These are phyloP conservation scores for Colletotrichum limetticola DNA, from an alignment of 2,329 filamentous ascomycete species.

Conservation along the genomic window DNA sequence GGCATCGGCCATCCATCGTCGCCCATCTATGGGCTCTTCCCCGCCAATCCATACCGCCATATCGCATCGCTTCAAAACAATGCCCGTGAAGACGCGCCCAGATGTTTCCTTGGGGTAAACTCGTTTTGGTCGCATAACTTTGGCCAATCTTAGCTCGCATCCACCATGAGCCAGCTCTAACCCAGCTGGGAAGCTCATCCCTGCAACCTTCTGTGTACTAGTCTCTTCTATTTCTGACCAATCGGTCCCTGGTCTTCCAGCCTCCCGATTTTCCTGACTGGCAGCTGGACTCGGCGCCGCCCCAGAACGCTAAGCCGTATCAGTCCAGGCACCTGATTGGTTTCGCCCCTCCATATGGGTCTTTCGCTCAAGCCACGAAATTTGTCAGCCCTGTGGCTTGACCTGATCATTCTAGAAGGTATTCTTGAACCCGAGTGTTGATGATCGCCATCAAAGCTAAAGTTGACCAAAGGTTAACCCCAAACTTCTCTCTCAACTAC, in stretches of 20 bases:
- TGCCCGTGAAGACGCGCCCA: not conserved
- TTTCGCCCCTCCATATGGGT: not conserved
- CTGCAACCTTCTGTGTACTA: constrained; percentile 4
- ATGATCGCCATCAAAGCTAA: constrained; percentile 14
- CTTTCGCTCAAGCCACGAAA: constrained; percentile 9
- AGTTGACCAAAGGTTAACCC: constrained; percentile 4
- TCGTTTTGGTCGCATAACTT: constrained; percentile 27
- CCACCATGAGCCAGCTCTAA: constrained; percentile 10
- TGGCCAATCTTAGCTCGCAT: constrained; percentile 27
- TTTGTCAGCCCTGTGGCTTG: constrained; percentile 34
- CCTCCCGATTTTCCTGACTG: not conserved
- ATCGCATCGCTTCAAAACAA: constrained; percentile 25
- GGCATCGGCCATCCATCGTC: constrained; percentile 11
- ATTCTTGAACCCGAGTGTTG: not conserved
- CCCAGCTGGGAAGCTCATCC: constrained; percentile 14
- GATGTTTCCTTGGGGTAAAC: not conserved
- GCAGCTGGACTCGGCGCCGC: not conserved
- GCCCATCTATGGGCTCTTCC: constrained; percentile 11
- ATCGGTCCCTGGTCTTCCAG: not conserved
- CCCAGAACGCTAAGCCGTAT: not conserved
- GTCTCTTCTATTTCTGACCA: constrained; percentile 6
- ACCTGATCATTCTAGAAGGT: constrained; percentile 30
- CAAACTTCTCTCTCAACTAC: constrained; percentile 13
- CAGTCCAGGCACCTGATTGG: constrained; percentile 22
- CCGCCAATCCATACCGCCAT: constrained; percentile 30